Conservation (phyloP, 2,329 filamentous ascomycete species). For the Pezicula neosporulosa region DNA sequence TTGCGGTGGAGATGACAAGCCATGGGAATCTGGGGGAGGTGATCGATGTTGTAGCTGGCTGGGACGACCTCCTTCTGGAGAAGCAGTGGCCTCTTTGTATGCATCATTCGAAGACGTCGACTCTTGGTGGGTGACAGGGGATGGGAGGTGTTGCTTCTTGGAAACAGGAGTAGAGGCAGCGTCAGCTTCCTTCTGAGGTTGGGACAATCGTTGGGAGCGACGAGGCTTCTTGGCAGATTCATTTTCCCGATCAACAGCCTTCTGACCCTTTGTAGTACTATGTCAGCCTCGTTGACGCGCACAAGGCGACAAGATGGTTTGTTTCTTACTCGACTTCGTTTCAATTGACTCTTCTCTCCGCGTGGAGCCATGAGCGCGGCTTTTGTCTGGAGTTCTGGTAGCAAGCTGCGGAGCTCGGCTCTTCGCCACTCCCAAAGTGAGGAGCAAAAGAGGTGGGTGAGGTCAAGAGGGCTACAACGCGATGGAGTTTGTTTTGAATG, state of each 20-base stretch:
- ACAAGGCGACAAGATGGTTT: slow-evolving; percentile 15
- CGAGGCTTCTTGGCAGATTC: slow-evolving; percentile 72
- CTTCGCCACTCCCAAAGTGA: not conserved
- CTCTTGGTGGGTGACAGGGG: slow-evolving; percentile 70
- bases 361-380: slow-evolving; percentile 40
- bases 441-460: not conserved
- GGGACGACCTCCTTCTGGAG: slow-evolving; percentile 59
- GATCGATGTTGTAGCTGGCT: slow-evolving; percentile 46
- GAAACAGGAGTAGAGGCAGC: slow-evolving; percentile 54
- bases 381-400: not conserved
- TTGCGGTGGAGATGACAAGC: slow-evolving; percentile 58
- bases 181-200: slow-evolving; percentile 36
- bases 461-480: not conserved
- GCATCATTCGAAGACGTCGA: slow-evolving; percentile 54
- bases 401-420: not conserved
- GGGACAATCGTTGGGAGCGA: slow-evolving; percentile 68
- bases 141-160: slow-evolving; percentile 70
- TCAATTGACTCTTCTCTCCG: slow-evolving; percentile 78
- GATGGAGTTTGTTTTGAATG: not conserved
- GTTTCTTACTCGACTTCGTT: slow-evolving; percentile 68
- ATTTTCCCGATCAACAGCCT: slow-evolving; percentile 18
- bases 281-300: slow-evolving; percentile 19
- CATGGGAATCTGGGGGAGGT: slow-evolving; percentile 32
- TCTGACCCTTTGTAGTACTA: slow-evolving; percentile 12
- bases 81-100: slow-evolving; percentile 68